phyloP scores from a whole-genome alignment of 768 basidiomycete genomes.

The Polyporus arcularius region DNA sequence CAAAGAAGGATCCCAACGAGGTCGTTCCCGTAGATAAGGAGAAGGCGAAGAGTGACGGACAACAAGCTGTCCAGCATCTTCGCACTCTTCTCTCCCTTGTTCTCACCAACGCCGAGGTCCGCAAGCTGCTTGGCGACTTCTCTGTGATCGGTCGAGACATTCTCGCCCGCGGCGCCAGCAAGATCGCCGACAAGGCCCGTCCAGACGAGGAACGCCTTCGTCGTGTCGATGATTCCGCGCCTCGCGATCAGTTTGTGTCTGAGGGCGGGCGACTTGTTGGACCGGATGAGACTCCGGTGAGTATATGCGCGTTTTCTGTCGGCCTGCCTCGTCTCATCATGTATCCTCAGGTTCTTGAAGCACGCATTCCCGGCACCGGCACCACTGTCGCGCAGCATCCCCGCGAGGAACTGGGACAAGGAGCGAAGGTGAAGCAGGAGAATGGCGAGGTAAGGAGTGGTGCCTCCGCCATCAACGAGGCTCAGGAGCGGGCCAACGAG shows the following conservation, averaged over 20 bases:
- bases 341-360: conserved; percentile 34
- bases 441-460: conserved; percentile 37
- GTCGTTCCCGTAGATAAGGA: conserved; percentile 52
- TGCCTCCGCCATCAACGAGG: conserved; percentile 25
- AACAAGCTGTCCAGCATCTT: conserved; percentile 76
- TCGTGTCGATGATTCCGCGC: conserved; percentile 69
- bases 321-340: too few species aligned
- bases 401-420: conserved; percentile 43
- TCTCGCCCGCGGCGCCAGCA: conserved; percentile 69
- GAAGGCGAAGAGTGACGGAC: conserved; percentile 33
- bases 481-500: conserved; percentile 21
- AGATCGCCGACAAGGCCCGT: conserved; percentile 67
- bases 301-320: background rate
- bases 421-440: conserved; percentile 33
- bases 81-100: conserved; percentile 86
- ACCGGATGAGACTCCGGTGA: conserved; percentile 47
- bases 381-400: conserved; percentile 51
- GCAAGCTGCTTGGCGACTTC: conserved; percentile 84
- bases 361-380: conserved; percentile 48
- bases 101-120: conserved; percentile 90
- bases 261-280: conserved; percentile 42
- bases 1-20: conserved; percentile 43
- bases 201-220: conserved; percentile 64
- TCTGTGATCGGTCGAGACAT: conserved; percentile 81
- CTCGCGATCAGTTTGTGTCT: conserved; percentile 65